Evolutionary conservation across 805 yeast genomes (phyloP).

Genomic region (Metschnikowia reukaufii): DNA sequence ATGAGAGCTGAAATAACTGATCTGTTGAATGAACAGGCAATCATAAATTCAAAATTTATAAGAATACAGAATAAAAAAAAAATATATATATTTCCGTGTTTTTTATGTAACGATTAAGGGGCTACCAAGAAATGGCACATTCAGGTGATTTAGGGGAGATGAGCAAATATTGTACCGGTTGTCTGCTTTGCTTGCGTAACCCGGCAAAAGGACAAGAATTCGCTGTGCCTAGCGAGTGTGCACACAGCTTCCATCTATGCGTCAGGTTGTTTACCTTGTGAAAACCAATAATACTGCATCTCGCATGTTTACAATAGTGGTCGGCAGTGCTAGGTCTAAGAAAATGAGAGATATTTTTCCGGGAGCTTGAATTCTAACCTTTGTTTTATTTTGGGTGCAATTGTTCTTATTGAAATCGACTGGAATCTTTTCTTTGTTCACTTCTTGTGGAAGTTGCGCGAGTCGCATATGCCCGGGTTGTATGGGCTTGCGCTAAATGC

Average conservation of each 20-base stretch:
- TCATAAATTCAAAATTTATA: background rate
- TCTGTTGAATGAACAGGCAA: background rate
- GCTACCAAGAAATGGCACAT: too few species aligned
- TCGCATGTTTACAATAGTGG: background rate
- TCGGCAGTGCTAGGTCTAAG: background rate
- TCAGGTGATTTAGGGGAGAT: background rate
- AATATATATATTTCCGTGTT: too few species aligned
- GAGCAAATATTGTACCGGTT: background rate
- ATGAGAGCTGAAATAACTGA: too few species aligned
- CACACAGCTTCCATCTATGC: background rate
- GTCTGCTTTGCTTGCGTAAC: background rate
- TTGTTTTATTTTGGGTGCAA: too few species aligned
- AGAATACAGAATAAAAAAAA: too few species aligned
- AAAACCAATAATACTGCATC: background rate
- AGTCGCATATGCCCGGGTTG: background rate
- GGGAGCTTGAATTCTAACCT: background rate
- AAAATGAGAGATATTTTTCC: background rate
- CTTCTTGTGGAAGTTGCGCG: background rate
- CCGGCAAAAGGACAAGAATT: background rate
- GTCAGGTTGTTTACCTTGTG: background rate
- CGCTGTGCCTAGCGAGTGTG: background rate
- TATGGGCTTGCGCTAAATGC: background rate
- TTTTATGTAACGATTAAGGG: too few species aligned
- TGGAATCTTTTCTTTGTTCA: background rate
- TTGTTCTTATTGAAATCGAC: too few species aligned